These are phyloP conservation scores for Lanmaoa rubissima DNA, from an alignment of 768 basidiomycete species.

Conservation along the genomic window DNA sequence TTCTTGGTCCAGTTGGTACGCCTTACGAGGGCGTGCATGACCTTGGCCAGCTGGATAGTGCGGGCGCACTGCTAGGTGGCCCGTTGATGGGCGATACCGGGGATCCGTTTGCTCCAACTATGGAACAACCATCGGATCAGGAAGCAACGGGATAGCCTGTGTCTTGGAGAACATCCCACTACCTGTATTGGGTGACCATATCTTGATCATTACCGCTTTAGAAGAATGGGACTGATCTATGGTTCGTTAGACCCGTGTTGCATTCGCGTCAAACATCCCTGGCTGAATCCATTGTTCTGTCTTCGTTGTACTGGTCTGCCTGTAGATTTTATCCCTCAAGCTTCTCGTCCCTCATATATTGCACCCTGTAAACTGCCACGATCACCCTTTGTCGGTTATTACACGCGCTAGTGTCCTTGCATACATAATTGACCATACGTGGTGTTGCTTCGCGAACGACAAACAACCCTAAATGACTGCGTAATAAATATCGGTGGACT, in stretches of 20 bases:
- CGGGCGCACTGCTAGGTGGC: constrained; percentile 57
- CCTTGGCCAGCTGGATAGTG: constrained; percentile 53
- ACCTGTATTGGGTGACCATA: constrained; percentile 7
- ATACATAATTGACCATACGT: constrained; percentile 1
- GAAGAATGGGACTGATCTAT: constrained; percentile 4
- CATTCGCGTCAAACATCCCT: not conserved
- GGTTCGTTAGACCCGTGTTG: not conserved
- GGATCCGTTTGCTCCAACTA: constrained; percentile 54
- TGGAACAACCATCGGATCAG: constrained; percentile 20
- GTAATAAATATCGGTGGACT: constrained; percentile 14
- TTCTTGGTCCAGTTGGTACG: constrained; percentile 64
- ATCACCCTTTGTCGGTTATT: not conserved
- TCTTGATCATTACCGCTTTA: not conserved
- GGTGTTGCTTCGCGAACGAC: constrained; percentile 7
- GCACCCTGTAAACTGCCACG: not conserved
- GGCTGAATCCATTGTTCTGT: not conserved
- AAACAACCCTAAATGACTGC: constrained; percentile 23
- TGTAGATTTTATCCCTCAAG: not conserved
- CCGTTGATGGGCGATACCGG: constrained; percentile 55
- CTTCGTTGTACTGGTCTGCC: not conserved
- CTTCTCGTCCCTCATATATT: not conserved
- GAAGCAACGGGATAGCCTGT: constrained; percentile 10
- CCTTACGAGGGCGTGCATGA: constrained; percentile 52
- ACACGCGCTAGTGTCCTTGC: not conserved
- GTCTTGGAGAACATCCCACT: not conserved